Evolutionary conservation across 2,329 filamentous ascomycete species (phyloP).

Genomic region (Waltergamsia citrina): DNA sequence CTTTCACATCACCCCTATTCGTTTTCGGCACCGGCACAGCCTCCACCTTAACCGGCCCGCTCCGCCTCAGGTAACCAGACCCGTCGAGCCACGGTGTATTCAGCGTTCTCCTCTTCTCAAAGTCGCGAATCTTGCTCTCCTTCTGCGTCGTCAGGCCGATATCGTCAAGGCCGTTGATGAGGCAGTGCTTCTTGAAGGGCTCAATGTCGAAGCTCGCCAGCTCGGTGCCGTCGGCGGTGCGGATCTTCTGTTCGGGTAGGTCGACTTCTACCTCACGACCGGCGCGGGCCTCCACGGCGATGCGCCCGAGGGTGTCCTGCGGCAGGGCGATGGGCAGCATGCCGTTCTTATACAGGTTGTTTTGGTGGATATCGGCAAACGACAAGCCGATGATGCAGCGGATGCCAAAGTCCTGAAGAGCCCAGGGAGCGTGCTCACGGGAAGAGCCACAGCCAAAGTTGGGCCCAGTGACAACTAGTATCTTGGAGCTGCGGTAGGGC

Average conservation of each 20-base stretch:
- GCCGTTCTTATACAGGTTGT: slow-evolving; percentile 99
- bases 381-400: slow-evolving; percentile 86
- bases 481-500: slow-evolving; percentile 76
- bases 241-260: slow-evolving; percentile 75
- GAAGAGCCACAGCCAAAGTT: slow-evolving; percentile 95
- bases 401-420: slow-evolving; percentile 92
- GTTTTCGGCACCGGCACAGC: slow-evolving; percentile 72
- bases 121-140: slow-evolving; percentile 78
- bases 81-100: slow-evolving; percentile 91
- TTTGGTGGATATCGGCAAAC: slow-evolving; percentile 78
- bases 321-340: slow-evolving; percentile 82
- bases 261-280: slow-evolving; percentile 85
- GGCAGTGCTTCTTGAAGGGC: slow-evolving; percentile 87
- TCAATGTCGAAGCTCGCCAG: slow-evolving; percentile 81
- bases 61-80: slow-evolving; percentile 63
- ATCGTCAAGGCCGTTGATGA: slow-evolving; percentile 89
- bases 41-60: slow-evolving; percentile 47
- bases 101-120: slow-evolving; percentile 67
- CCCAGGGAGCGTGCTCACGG: slow-evolving; percentile 95
- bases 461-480: slow-evolving; percentile 79
- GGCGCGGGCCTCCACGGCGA: slow-evolving; percentile 68
- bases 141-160: slow-evolving; percentile 91
- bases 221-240: slow-evolving; percentile 61
- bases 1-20: slow-evolving; percentile 75
- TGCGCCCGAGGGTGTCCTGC: slow-evolving; percentile 56